Conservation (phyloP, 1,284 basidiomycete species). For the Austropuccinia psidii region DNA sequence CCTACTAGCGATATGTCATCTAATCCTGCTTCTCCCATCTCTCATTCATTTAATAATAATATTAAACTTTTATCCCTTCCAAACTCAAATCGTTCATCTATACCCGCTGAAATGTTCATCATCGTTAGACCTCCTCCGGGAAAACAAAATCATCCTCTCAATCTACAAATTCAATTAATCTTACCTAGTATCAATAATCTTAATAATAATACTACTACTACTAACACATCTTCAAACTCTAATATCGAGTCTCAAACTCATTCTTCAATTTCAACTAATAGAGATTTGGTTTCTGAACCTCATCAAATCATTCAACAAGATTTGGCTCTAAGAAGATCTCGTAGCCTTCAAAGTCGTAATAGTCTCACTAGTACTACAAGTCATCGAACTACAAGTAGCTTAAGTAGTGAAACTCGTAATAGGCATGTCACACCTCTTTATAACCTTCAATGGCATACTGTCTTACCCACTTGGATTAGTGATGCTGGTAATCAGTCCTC, state of each 20-base stretch:
- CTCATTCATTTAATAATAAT: too few relatives aligned
- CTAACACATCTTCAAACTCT: background rate
- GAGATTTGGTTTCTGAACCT: background rate
- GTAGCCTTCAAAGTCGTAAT: constrained; percentile 45
- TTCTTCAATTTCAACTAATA: background rate
- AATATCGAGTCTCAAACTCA: background rate
- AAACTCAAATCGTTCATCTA: too few relatives aligned
- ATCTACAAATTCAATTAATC: constrained; percentile 86
- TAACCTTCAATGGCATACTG: constrained; percentile 84
- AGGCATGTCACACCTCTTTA: constrained; percentile 84
- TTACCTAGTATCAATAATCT: constrained; percentile 23
- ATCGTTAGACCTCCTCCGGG: constrained; percentile 75
- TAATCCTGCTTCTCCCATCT: too few relatives aligned
- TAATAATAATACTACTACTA: background rate
- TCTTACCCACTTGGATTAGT: constrained; percentile 79
- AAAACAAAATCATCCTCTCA: constrained; percentile 75
- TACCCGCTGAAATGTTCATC: constrained; percentile 48
- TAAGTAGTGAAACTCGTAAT: constrained; percentile 53
- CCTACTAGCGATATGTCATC: too few relatives aligned
- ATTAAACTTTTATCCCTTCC: too few relatives aligned
- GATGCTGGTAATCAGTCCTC: constrained; percentile 55
- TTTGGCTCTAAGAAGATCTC: background rate
- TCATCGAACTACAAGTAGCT: constrained; percentile 50
- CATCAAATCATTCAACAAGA: background rate
- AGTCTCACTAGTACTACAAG: constrained; percentile 48